Evolutionary conservation across 768 basidiomycete species (phyloP), one percentile per base, ranked within the genome.

Genomic region (Tubosaeta sp.): DNA sequence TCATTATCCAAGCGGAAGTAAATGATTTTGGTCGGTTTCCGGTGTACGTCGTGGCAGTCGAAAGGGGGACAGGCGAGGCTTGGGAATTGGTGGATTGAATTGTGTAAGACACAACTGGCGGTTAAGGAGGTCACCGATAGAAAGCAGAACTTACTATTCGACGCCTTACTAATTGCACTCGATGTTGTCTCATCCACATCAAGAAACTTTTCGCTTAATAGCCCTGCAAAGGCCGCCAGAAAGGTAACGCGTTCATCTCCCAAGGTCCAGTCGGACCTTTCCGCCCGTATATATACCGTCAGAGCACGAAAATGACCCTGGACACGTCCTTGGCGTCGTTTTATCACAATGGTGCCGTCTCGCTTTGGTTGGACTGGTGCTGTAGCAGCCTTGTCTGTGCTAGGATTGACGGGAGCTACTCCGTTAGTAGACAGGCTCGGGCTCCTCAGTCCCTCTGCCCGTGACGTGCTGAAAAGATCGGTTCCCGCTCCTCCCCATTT

Each of bases 401-500:
- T 60, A 2, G 50, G 51, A 39, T 50, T 25, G 5, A 45, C 52
- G 13, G 16, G 51, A 18, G 53, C 54, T 18, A n/a, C 46, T 32
- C 49, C 64, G 14, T 48, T 64, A 5, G 46, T 18, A 16, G 49
- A 63, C 18, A 66, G 49, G 44, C 42, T 64, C 18, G 52, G 13
- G 24, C 34, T 34, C 34, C 55, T 64, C 32, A 63, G 36, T 35
- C 61, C 52, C 1, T 34, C 19, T 4, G 63, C 63, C 18, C 56
- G 56, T 27, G 59, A 53, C 4, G 19, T 64, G 4, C n/a, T 62
- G 32, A 54, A 55, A 48, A 46, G 41, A 32, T 31, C 61, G 1
- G 30, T 38, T 8, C 72, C 74, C 0, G 71, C 74, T 25, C 71
- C 79, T 4, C 83, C 83, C 21, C 74, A 79, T 53, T 85, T 71